Percentiles rank a stretch among this genome's conserved stretches.
These are phyloP conservation scores for Helminthosporium solani DNA, from an alignment of 2,329 filamentous ascomycete genomes.

Conservation along the genomic window DNA sequence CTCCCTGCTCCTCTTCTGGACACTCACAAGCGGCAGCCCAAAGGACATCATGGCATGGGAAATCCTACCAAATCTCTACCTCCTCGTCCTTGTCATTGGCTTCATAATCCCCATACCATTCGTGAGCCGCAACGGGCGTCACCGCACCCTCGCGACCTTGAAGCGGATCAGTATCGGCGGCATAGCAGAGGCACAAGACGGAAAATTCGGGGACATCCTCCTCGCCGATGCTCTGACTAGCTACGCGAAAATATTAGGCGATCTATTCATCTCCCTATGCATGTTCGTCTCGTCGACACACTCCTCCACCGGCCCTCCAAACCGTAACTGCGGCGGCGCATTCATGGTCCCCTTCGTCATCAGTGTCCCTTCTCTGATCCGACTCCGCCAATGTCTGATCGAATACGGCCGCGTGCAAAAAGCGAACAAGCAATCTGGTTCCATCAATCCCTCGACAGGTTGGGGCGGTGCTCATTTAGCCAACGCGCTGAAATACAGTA, in stretches of 20 bases:
- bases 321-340: constrained; percentile 76
- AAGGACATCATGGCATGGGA: constrained; percentile 74
- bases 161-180: constrained; percentile 80
- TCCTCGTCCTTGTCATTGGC: constrained; percentile 68
- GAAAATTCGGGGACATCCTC: constrained; percentile 92
- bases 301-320: constrained; percentile 76
- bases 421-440: constrained; percentile 45
- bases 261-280: constrained; percentile 84
- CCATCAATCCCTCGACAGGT: constrained; percentile 51
- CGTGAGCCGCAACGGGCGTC: constrained; percentile 68
- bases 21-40: constrained; percentile 69
- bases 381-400: constrained; percentile 86
- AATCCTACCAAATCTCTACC: constrained; percentile 82
- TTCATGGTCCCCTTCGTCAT: constrained; percentile 83
- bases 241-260: constrained; percentile 88
- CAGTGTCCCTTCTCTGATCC: constrained; percentile 78
- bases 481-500: constrained; percentile 94
- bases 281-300: constrained; percentile 77
- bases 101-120: constrained; percentile 73
- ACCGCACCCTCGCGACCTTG: constrained; percentile 72
- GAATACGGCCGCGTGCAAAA: constrained; percentile 75
- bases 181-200: constrained; percentile 79
- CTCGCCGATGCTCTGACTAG: constrained; percentile 93
- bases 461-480: constrained; percentile 86
- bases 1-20: constrained; percentile 82